A percentile compares a stretch with the other conserved stretches of the same genome.
These are phyloP conservation scores for Colletotrichum sp. DNA, from an alignment of 2,329 filamentous ascomycete species.

Conservation along the genomic window DNA sequence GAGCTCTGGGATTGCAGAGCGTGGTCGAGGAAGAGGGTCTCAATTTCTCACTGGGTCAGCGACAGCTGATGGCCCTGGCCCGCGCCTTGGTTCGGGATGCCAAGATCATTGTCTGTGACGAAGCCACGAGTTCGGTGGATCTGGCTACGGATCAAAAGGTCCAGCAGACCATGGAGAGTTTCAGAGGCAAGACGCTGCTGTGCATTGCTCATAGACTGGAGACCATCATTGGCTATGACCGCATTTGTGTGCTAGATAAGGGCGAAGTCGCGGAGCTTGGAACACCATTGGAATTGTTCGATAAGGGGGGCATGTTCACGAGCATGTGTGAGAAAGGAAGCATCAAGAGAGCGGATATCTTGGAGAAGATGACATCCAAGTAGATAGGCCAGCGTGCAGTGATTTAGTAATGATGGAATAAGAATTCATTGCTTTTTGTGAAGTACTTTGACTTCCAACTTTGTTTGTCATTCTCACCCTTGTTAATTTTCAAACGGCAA, in stretches of 20 bases:
- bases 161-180: slow-evolving; percentile 58
- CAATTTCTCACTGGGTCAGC: slow-evolving; percentile 35
- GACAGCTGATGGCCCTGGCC: slow-evolving; percentile 66
- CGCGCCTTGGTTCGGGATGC: slow-evolving; percentile 67
- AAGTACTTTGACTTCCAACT: not conserved
- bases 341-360: not conserved
- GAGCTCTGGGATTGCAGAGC: slow-evolving; percentile 57
- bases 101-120: slow-evolving; percentile 72
- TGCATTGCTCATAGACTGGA: slow-evolving; percentile 65
- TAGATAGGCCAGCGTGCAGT: too few relatives aligned
- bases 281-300: slow-evolving; percentile 63
- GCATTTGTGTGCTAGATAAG: slow-evolving; percentile 76
- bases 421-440: not conserved
- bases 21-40: slow-evolving; percentile 67
- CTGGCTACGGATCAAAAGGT: slow-evolving; percentile 63
- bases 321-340: slow-evolving; percentile 59
- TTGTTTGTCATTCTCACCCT: too few relatives aligned
- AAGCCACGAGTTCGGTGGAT: slow-evolving; percentile 72
- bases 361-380: not conserved
- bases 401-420: too few relatives aligned
- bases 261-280: slow-evolving; percentile 74
- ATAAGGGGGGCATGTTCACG: slow-evolving; percentile 66
- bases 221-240: slow-evolving; percentile 75
- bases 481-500: too few relatives aligned
- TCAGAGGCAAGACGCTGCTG: slow-evolving; percentile 60